Evolutionary conservation across 2,329 filamentous ascomycete genomes (phyloP).

Genomic region (Aspergillus bombycis): DNA sequence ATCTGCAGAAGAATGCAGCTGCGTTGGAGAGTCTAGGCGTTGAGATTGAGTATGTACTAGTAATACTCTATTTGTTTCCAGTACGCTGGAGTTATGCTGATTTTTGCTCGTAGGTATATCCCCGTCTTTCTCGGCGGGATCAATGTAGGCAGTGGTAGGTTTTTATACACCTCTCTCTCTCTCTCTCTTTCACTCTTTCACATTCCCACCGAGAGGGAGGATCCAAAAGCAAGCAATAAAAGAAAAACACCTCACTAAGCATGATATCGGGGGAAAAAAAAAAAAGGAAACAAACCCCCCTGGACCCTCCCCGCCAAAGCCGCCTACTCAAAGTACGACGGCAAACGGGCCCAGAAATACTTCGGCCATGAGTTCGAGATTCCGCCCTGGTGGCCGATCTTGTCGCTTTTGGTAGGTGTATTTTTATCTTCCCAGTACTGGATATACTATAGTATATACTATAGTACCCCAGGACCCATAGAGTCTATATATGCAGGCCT

Average conservation of each 20-base stretch:
- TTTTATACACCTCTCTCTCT: not conserved
- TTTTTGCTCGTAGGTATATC: slow-evolving; percentile 57
- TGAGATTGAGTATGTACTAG: slow-evolving; percentile 63
- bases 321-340: slow-evolving; percentile 57
- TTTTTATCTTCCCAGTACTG: slow-evolving; percentile 18
- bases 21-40: slow-evolving; percentile 62
- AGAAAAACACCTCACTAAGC: no score
- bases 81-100: not conserved
- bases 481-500: not conserved
- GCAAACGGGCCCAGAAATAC: slow-evolving; percentile 53
- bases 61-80: not conserved
- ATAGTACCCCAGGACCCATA: no score
- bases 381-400: slow-evolving; percentile 57
- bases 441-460: no score
- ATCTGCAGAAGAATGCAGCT: slow-evolving; percentile 61
- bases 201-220: no score
- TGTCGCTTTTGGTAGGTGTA: slow-evolving; percentile 55
- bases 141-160: slow-evolving; percentile 60
- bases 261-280: not conserved
- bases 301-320: slow-evolving; percentile 73
- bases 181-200: no score
- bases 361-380: slow-evolving; percentile 49
- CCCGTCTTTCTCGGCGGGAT: slow-evolving; percentile 74
- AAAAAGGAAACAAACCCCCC: slow-evolving; percentile 72
- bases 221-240: no score